Evolutionary conservation across 1,284 basidiomycete genomes (phyloP), one percentile per base, ranked within the genome.

Genomic region (Leccinum colubrinum): DNA sequence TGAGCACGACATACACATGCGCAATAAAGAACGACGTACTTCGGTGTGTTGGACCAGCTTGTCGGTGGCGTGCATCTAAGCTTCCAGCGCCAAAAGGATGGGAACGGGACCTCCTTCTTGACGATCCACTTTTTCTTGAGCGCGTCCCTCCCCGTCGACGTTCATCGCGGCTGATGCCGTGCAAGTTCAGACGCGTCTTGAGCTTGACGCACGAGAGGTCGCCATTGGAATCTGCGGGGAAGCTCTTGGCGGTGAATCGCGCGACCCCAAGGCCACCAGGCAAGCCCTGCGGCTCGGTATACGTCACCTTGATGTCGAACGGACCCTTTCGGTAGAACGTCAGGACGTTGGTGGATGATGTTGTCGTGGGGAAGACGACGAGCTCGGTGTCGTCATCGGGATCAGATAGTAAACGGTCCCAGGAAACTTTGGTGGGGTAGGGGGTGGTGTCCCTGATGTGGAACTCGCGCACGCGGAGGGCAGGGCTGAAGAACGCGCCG

Each of bases 321-420:
- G 90, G 76, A 56, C 87, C 87, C 70, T 88, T 88, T 74, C 95
- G 90, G 78, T 93, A 91, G 84, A 97, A 97, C n/a, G 94, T 94
- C 67, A 97, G 85, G 66, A 95, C 86, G 79, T 97, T 97, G 74
- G 94, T 95, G 95, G 63, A 96, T 84, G 58, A 78, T 72, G 79
- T 97, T 96, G 62, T 88, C 89, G 81, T 81, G 59, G 90, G 88
- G 86, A 95, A 97, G 60, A 96, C 93, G 64, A 87, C 80, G 64
- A 97, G 85, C 74, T 94, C 91, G 37, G 90, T 93, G 74, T 96
- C 94, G 65, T 96, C 94, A 64, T 95, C 92, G 0, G 86, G 83
- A 70, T 93, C 93, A 6, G 85, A 80, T 55, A 86, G 83, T 60
- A 86, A 81, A 48, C 84, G 81, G 52, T 88, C 86, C 95, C 95